phyloP scores from a whole-genome alignment of 2,329 filamentous ascomycete species.

The Pseudohalonectria lignicola region DNA sequence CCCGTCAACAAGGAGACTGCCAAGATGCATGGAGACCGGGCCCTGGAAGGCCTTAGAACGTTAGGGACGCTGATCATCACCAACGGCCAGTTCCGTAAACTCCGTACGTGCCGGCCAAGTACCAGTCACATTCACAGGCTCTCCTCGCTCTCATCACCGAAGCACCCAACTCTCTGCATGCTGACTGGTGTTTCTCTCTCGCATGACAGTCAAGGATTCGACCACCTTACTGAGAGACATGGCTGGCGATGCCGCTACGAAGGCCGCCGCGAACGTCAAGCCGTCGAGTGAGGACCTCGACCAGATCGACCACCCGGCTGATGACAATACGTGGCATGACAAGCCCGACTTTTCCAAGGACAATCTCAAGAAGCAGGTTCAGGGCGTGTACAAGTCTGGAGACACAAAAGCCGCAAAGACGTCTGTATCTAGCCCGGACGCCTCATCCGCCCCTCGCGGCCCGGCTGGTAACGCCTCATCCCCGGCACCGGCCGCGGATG shows the following conservation, averaged over 20 bases:
- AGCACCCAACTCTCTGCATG: neutral
- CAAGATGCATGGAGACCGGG: constrained; percentile 74
- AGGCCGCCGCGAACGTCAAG: constrained; percentile 63
- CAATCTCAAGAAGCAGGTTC: constrained; percentile 57
- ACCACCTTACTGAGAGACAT: constrained; percentile 78
- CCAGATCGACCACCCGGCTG: constrained; percentile 73
- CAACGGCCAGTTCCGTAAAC: constrained; percentile 92
- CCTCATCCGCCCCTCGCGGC: no score
- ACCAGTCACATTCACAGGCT: no score
- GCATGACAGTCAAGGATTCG: constrained; percentile 57
- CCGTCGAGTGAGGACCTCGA: constrained; percentile 67
- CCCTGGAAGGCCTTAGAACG: constrained; percentile 74
- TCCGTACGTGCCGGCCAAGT: constrained; percentile 55
- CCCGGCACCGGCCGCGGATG: constrained; percentile 32
- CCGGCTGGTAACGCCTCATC: constrained; percentile 40
- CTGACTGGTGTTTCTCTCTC: constrained; percentile 5
- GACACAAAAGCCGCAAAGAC: neutral
- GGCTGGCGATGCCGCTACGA: constrained; percentile 77
- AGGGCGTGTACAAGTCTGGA: constrained; percentile 38
- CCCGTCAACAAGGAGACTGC: constrained; percentile 67
- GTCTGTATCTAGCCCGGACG: no score
- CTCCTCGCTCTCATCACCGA: no score
- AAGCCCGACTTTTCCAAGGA: constrained; percentile 64
- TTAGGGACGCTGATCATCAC: constrained; percentile 83
- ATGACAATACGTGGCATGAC: constrained; percentile 92